Conservation (phyloP, 495 filamentous ascomycete genomes). For the Lophiostoma macrostomum region DNA sequence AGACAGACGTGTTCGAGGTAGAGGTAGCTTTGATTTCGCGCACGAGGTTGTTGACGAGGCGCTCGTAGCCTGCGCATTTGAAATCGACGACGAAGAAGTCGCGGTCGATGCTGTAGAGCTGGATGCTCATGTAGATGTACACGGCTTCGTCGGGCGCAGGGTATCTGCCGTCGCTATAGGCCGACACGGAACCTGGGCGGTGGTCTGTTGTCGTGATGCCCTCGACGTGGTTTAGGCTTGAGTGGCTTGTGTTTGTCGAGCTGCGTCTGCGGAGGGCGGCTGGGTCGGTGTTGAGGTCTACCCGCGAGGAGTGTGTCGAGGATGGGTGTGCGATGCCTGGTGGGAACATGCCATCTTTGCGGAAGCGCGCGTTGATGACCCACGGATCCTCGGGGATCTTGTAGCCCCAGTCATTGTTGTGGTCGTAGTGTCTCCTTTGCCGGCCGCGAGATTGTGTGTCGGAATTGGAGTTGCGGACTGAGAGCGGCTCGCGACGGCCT, state of each 20-base stretch:
- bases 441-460: slow-evolving; percentile 16
- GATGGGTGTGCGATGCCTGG: slow-evolving; percentile 51
- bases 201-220: slow-evolving; percentile 3
- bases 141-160: slow-evolving; percentile 50
- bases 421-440: slow-evolving; percentile 32
- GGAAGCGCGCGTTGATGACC: slow-evolving; percentile 88
- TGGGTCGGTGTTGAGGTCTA: slow-evolving; percentile 49
- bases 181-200: not conserved
- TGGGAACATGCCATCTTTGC: slow-evolving; percentile 66
- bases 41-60: slow-evolving; percentile 49
- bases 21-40: slow-evolving; percentile 32
- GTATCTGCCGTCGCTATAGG: not conserved
- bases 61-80: slow-evolving; percentile 98
- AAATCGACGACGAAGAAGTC: slow-evolving; percentile 96
- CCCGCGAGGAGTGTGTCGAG: slow-evolving; percentile 56
- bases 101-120: slow-evolving; percentile 91
- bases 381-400: slow-evolving; percentile 89
- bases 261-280: slow-evolving; percentile 43
- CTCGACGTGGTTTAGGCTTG: slow-evolving; percentile 18
- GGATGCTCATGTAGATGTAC: slow-evolving; percentile 88
- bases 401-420: slow-evolving; percentile 53
- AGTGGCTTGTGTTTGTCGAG: slow-evolving; percentile 43
- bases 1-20: slow-evolving; percentile 13
- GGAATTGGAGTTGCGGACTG: slow-evolving; percentile 16
- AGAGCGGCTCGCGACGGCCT: slow-evolving; percentile 15